Base-by-base conservation (phyloP, 2,329 filamentous ascomycete species). In the Sporothrix dimorphospora region DNA sequence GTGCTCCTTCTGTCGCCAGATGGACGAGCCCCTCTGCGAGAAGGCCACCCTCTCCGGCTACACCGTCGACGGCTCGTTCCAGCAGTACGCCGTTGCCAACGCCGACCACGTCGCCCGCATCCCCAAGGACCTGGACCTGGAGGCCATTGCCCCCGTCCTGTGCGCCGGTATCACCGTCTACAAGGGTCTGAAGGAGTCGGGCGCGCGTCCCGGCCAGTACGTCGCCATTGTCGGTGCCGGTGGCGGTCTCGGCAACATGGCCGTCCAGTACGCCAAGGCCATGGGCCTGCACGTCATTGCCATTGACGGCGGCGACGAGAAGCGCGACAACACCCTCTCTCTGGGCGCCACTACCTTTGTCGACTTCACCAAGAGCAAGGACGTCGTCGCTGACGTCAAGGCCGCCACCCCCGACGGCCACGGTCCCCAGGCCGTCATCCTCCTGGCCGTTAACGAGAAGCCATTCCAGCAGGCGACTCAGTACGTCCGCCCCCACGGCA, bases 401-500 rank as follows among this genome's bases (percentile, higher is more conserved):
- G 90, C 89, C 63, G 90, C 91, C 38, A 97, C 93, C 1, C 83
- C 88, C 38, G 94, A 95, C 77, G 93, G 93, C 24, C 87, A 93
- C 19, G 95, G 95, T 69, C 94, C 94, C 5, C 92, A 97, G 78
- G 94, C 94, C 51, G 94, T 95, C 74, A 86, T 98, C 76, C 86
- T 98, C 59, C 89, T 98, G 73, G 94, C 95, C 74, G 94, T 93
- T 69, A 88, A 86, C 77, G 94, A 98, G 87, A 93, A 91, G 85
- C 95, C 95, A 70, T 98, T 98, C 90, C 94, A 97, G 84, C 94
- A 98, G 85, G 95, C 95, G 55, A 90, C 93, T 65, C 90, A 88
- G 82, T 97, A 98, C 82, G 91, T 97, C 74, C 92, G 95, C 73
- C 88, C 93, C 71, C 89, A 90, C 73, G 95, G 95, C 73, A 88